phyloP scores from a whole-genome alignment of 1,284 basidiomycete species.

The Irpex rosettiformis region DNA sequence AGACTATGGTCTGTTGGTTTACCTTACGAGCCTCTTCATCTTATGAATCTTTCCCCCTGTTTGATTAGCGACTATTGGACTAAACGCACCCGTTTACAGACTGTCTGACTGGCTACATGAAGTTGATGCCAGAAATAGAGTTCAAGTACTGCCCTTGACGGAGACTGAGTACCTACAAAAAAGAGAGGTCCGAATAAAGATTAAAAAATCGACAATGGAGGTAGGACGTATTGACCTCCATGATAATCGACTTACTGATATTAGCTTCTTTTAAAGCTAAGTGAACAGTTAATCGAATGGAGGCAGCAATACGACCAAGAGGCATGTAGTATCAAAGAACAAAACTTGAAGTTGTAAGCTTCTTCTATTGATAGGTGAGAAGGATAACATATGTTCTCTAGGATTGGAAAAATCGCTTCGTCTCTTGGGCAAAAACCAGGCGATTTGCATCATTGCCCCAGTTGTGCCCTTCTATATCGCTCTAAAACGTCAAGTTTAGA shows the following conservation, averaged over 20 bases:
- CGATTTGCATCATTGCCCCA: constrained; percentile 2
- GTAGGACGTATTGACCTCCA: background rate
- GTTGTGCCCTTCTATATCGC: constrained; percentile 16
- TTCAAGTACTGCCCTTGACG: background rate
- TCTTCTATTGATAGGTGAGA: background rate
- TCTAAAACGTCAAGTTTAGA: constrained; percentile 19
- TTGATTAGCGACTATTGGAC: no score
- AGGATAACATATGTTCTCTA: background rate
- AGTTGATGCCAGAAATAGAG: constrained; percentile 6
- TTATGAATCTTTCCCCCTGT: no score
- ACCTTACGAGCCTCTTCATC: no score
- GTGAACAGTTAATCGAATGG: constrained; percentile 13
- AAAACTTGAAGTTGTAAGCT: constrained; percentile 15
- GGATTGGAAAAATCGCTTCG: background rate
- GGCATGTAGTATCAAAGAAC: background rate
- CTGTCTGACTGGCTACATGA: constrained; percentile 7
- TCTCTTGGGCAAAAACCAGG: background rate
- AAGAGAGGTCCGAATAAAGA: background rate
- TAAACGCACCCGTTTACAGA: constrained; percentile 13
- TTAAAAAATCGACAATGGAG: background rate
- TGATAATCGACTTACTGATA: background rate
- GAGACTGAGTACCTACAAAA: background rate
- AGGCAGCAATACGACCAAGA: background rate
- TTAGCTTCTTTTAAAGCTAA: constrained; percentile 7
- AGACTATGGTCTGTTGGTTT: no score